A percentile compares a stretch with the other conserved stretches of the same genome.
phyloP scores from a whole-genome alignment of 495 filamentous ascomycete genomes.

The Penicillium simplicissimum region DNA sequence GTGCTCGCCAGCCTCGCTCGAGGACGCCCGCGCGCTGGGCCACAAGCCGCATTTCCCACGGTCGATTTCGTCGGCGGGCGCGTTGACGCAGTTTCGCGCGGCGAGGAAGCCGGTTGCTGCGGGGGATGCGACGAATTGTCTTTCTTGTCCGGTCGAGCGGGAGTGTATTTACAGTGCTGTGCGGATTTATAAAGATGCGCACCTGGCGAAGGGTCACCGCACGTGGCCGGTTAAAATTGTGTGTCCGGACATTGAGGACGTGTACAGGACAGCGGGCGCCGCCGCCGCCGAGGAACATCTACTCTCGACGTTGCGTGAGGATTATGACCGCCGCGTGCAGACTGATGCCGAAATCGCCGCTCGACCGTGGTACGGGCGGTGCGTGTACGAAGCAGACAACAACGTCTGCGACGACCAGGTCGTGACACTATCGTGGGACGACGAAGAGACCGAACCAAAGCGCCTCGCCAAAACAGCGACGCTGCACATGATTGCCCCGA shows the following conservation, averaged over 20 bases:
- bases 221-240: slow-evolving; percentile 88
- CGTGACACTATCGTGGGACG: slow-evolving; percentile 82
- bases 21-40: slow-evolving; percentile 15
- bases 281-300: slow-evolving; percentile 34
- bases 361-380: slow-evolving; percentile 85
- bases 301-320: slow-evolving; percentile 54
- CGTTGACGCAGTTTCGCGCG: slow-evolving; percentile 63
- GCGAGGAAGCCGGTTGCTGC: slow-evolving; percentile 72
- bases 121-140: slow-evolving; percentile 80
- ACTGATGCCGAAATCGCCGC: slow-evolving; percentile 53
- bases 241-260: slow-evolving; percentile 84
- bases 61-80: slow-evolving; percentile 68
- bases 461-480: slow-evolving; percentile 73
- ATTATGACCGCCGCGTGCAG: slow-evolving; percentile 59
- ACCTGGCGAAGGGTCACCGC: slow-evolving; percentile 59
- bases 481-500: slow-evolving; percentile 93
- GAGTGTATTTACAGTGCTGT: slow-evolving; percentile 82
- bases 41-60: slow-evolving; percentile 69
- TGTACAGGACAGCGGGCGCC: slow-evolving; percentile 19
- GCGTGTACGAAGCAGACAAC: slow-evolving; percentile 91
- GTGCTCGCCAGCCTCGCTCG: slow-evolving; percentile 33
- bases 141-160: slow-evolving; percentile 70
- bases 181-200: slow-evolving; percentile 67
- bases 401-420: slow-evolving; percentile 86
- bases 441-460: slow-evolving; percentile 43